Conservation (phyloP, 345 rosid species). For the Hibiscus syriacus region DNA sequence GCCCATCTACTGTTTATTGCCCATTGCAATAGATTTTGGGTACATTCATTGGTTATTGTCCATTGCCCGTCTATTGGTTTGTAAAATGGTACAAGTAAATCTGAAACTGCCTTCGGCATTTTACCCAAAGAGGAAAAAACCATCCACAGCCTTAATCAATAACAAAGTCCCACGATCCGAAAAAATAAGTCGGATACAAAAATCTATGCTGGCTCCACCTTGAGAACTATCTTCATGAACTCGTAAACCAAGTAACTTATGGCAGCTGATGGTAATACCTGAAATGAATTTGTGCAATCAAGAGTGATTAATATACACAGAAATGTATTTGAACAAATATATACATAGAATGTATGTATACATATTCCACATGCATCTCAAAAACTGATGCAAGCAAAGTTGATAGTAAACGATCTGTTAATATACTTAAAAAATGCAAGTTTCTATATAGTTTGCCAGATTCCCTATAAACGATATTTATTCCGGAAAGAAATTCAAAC, state of each 20-base stretch:
- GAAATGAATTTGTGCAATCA: background rate
- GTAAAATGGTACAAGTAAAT: background rate
- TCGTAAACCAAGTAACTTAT: slow-evolving; percentile 82
- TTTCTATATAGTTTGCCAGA: background rate
- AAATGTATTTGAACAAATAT: too few species aligned
- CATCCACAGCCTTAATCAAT: background rate
- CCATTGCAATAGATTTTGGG: too few species aligned
- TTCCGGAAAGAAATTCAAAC: background rate
- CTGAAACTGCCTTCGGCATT: background rate
- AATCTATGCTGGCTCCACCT: slow-evolving; percentile 54
- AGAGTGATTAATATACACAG: too few species aligned
- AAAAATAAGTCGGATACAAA: background rate
- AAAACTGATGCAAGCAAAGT: background rate
- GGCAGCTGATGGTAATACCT: slow-evolving; percentile 92
- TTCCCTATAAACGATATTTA: background rate
- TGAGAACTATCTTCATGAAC: slow-evolving; percentile 82
- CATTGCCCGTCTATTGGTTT: background rate
- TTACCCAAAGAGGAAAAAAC: background rate
- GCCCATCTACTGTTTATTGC: too few species aligned
- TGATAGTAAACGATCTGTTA: background rate
- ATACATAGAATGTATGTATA: background rate
- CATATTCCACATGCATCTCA: background rate
- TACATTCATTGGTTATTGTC: background rate
- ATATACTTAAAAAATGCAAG: background rate
- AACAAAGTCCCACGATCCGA: background rate